These are phyloP conservation scores for Tetrapyrgos nigripes DNA, from an alignment of 1,284 basidiomycete species.

Conservation along the genomic window DNA sequence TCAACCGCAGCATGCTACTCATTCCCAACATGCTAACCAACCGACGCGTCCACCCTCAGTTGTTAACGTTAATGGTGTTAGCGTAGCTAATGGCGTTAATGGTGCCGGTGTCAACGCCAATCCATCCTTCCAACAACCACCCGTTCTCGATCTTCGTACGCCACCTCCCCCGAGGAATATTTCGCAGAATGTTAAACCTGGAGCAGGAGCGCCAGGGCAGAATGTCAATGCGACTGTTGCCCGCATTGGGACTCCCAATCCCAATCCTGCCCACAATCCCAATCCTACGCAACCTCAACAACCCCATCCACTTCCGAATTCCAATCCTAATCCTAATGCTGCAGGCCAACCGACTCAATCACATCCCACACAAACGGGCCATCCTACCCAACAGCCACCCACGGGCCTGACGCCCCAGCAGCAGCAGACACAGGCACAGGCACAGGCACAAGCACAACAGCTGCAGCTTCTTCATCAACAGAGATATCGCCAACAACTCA, in stretches of 20 bases:
- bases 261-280: too few species aligned
- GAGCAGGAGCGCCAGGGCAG: too few species aligned
- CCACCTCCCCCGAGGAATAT: not conserved
- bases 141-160: not conserved
- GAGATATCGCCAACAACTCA: conserved; percentile 23
- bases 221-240: too few species aligned
- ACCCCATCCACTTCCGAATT: not conserved
- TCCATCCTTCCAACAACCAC: not conserved
- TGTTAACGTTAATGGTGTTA: too few species aligned
- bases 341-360: too few species aligned
- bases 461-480: conserved; percentile 26
- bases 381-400: conserved; percentile 16
- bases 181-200: not conserved
- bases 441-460: conserved; percentile 26
- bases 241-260: too few species aligned
- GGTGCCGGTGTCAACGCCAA: too few species aligned
- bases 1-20: too few species aligned
- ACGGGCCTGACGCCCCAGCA: not conserved
- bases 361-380: conserved; percentile 14
- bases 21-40: too few species aligned
- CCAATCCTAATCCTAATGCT: not conserved
- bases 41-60: not conserved
- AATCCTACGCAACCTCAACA: not conserved
- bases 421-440: conserved; percentile 23
- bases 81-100: too few species aligned